These are phyloP conservation scores for Cornus suecica DNA, from an alignment of 148 eudicot species.

Conservation along the genomic window DNA sequence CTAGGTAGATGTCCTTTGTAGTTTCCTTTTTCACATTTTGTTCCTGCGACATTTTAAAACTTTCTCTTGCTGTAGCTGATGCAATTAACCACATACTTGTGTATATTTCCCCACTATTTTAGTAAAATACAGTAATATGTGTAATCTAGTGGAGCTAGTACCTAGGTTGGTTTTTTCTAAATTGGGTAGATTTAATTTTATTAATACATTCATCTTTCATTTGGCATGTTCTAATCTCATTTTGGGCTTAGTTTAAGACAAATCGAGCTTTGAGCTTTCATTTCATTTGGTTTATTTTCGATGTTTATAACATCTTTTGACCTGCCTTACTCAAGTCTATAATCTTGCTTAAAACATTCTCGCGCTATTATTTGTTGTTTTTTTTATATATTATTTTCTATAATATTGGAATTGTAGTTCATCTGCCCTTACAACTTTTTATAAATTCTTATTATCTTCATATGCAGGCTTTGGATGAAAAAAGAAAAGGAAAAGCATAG, in stretches of 20 bases:
- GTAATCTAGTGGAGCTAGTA: not conserved
- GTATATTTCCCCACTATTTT: no score
- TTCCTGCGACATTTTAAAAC: no score
- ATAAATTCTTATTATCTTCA: not conserved
- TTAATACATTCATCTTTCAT: not conserved
- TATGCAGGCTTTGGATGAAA: constrained; percentile 68
- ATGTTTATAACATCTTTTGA: not conserved
- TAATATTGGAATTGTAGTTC: not conserved
- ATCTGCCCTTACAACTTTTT: not conserved
- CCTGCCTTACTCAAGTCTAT: not conserved
- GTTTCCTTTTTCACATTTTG: no score
- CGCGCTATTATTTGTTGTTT: not conserved
- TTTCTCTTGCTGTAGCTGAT: no score
- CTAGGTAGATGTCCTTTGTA: no score
- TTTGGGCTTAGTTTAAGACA: no score
- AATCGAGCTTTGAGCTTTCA: no score
- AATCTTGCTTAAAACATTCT: not conserved
- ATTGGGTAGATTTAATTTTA: not conserved
- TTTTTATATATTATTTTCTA: no score
- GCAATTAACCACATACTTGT: no score
- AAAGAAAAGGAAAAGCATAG: constrained; percentile 57
- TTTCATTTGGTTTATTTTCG: no score
- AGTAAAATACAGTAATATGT: no score
- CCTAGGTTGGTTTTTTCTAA: not conserved
- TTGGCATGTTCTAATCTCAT: not conserved